Evolutionary conservation across 768 basidiomycete genomes (phyloP).

Genomic region (Cystobasidium ongulense): DNA sequence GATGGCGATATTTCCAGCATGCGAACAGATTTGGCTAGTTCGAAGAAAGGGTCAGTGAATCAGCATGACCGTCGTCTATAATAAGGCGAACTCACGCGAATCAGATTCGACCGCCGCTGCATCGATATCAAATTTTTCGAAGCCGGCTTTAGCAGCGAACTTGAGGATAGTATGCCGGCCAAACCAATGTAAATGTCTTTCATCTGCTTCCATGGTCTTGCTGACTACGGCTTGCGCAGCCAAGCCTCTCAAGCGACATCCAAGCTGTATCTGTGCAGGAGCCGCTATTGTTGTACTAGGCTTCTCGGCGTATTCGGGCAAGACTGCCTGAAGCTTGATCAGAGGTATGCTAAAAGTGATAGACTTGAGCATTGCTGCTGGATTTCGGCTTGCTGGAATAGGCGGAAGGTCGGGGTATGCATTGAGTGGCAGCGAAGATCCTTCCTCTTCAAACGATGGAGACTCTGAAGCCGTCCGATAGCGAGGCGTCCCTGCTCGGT

Average conservation of each 20-base stretch:
- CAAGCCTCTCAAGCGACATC: not conserved
- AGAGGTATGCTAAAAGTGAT: slow-evolving; percentile 9
- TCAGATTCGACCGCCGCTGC: not conserved
- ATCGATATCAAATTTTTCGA: slow-evolving; percentile 16
- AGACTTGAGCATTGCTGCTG: slow-evolving; percentile 17
- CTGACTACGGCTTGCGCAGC: not conserved
- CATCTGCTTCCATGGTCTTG: not conserved
- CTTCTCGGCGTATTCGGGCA: not conserved
- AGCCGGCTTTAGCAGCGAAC: slow-evolving; percentile 5
- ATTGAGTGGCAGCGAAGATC: not conserved
- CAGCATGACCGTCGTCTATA: not conserved
- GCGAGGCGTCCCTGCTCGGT: not conserved
- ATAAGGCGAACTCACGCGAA: not conserved
- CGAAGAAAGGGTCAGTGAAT: not conserved
- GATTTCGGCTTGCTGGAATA: slow-evolving; percentile 1
- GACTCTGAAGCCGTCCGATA: not conserved
- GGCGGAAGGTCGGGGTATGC: not conserved
- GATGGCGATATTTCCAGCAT: slow-evolving; percentile 11
- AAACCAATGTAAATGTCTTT: slow-evolving; percentile 23
- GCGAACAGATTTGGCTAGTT: not conserved
- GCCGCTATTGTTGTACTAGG: not conserved
- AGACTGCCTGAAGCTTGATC: not conserved
- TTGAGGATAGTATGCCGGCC: slow-evolving; percentile 2
- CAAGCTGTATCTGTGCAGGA: not conserved
- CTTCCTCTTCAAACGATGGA: not conserved